phyloP scores from a whole-genome alignment of 2,329 filamentous ascomycete genomes.

The Fusarium sp. region DNA sequence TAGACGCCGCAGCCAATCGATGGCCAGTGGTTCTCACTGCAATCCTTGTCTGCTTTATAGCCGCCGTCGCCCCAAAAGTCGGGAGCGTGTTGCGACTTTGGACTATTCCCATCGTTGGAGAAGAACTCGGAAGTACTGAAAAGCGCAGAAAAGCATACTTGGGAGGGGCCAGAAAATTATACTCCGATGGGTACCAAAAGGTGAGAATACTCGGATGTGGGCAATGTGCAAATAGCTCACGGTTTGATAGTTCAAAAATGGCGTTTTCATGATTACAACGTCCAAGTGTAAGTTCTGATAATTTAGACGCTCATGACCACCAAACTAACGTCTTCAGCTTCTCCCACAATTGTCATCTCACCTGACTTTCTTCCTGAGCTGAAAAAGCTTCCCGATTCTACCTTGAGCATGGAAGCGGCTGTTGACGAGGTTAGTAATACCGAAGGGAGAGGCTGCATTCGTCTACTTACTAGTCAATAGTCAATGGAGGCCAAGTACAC shows the following conservation, averaged over 20 bases:
- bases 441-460: too few species aligned
- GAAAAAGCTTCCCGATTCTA: too few species aligned
- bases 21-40: conserved; percentile 12
- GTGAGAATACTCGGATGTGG: not conserved
- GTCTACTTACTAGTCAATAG: too few species aligned
- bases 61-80: not conserved
- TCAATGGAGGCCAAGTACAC: too few species aligned
- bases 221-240: not conserved
- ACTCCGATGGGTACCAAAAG: conserved; percentile 31
- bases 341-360: too few species aligned
- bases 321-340: too few species aligned
- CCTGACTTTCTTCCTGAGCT: too few species aligned
- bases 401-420: too few species aligned
- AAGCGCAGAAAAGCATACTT: conserved; percentile 36
- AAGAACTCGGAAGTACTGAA: conserved; percentile 13
- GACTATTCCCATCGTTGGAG: conserved; percentile 22
- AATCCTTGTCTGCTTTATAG: not conserved
- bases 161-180: conserved; percentile 20
- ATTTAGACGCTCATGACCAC: not conserved
- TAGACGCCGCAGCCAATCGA: not conserved
- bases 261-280: conserved; percentile 34
- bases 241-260: conserved; percentile 19
- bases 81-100: not conserved
- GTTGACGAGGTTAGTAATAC: too few species aligned
- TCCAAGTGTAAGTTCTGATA: conserved; percentile 16